Conservation (phyloP, 2,329 filamentous ascomycete species). For the Plectosphaerella plurivora region DNA sequence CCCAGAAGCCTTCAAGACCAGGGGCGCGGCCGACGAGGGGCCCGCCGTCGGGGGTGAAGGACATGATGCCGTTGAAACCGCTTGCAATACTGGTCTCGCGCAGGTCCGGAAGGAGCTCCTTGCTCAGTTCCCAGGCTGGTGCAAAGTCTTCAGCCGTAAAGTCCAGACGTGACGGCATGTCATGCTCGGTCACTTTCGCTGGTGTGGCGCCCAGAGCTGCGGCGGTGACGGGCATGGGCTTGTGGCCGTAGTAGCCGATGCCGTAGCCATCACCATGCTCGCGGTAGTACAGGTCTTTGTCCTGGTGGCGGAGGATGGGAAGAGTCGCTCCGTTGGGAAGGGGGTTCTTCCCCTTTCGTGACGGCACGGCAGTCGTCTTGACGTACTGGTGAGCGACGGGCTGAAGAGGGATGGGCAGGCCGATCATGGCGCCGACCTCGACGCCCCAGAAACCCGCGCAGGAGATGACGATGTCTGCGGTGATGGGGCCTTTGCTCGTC, state of each 20-base stretch:
- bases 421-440: slow-evolving; percentile 58
- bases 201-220: slow-evolving; percentile 49
- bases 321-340: slow-evolving; percentile 43
- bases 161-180: slow-evolving; percentile 59
- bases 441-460: slow-evolving; percentile 65
- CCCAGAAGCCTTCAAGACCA: slow-evolving; percentile 55
- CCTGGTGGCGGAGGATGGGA: slow-evolving; percentile 59
- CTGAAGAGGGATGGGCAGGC: slow-evolving; percentile 50
- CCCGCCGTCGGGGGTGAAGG: slow-evolving; percentile 61
- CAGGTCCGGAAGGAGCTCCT: slow-evolving; percentile 49
- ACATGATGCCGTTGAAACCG: slow-evolving; percentile 64
- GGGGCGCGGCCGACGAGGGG: slow-evolving; percentile 55
- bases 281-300: slow-evolving; percentile 60
- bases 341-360: slow-evolving; percentile 27
- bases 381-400: slow-evolving; percentile 61
- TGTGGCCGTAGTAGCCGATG: slow-evolving; percentile 61
- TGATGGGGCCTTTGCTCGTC: slow-evolving; percentile 41
- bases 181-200: slow-evolving; percentile 48
- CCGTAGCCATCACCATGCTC: slow-evolving; percentile 60
- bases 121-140: slow-evolving; percentile 53
- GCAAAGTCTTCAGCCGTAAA: slow-evolving; percentile 58
- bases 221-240: slow-evolving; percentile 55
- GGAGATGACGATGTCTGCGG: slow-evolving; percentile 57
- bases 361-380: slow-evolving; percentile 52
- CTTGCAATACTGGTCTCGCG: slow-evolving; percentile 46